These are phyloP conservation scores for Trametes hirsuta DNA, from an alignment of 1,284 basidiomycete genomes.

Conservation along the genomic window DNA sequence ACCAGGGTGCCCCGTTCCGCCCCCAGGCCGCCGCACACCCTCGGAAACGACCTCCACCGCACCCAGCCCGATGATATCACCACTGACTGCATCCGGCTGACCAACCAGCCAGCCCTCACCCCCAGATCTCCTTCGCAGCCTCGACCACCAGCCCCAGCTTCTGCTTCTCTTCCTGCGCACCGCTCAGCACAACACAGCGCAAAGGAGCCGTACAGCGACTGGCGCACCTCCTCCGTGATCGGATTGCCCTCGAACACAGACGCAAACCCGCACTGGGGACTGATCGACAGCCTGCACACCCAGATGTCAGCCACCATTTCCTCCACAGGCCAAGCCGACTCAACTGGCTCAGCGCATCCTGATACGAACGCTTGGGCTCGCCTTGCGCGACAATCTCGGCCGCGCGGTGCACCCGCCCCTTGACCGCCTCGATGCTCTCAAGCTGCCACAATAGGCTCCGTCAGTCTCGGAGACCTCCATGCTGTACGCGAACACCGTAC, in stretches of 20 bases:
- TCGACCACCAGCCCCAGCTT: constrained; percentile 57
- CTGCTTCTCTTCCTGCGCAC: constrained; percentile 34
- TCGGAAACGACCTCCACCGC: neutral
- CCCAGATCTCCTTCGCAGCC: constrained; percentile 57
- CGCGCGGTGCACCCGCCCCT: constrained; percentile 64
- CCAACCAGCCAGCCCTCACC: constrained; percentile 2
- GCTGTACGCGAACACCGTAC: constrained; percentile 34
- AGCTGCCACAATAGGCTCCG: constrained; percentile 40
- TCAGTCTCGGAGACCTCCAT: constrained; percentile 3
- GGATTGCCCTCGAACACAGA: constrained; percentile 69
- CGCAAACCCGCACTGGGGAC: constrained; percentile 78
- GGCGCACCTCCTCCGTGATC: constrained; percentile 55
- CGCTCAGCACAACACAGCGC: neutral
- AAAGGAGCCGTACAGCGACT: neutral
- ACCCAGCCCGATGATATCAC: constrained; percentile 9
- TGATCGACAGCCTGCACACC: constrained; percentile 57
- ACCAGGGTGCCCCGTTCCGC: neutral
- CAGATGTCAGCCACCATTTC: neutral
- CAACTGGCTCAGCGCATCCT: constrained; percentile 61
- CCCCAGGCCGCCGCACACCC: neutral
- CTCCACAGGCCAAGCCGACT: constrained; percentile 26
- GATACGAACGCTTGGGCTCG: constrained; percentile 51
- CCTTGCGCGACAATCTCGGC: constrained; percentile 59
- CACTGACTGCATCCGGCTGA: neutral
- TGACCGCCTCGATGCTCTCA: constrained; percentile 61